phyloP scores from a whole-genome alignment of 345 rosid genomes.

The Eucalyptus tenuipes region DNA sequence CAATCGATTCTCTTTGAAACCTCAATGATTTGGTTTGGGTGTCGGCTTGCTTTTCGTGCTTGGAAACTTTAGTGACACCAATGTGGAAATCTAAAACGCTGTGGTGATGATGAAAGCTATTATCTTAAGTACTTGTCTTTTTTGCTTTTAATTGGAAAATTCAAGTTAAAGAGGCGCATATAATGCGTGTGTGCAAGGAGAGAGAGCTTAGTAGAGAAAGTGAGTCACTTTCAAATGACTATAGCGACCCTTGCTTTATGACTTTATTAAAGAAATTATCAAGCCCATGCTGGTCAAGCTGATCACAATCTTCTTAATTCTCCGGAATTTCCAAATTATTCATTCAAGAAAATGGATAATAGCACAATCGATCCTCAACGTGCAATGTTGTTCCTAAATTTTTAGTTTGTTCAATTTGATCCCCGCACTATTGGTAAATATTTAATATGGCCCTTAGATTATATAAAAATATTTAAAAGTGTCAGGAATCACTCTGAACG shows the following conservation, averaged over 20 bases:
- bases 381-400: fast-evolving
- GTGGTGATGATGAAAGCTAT: background rate
- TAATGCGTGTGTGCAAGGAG: background rate
- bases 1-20: background rate
- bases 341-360: background rate
- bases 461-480: no score
- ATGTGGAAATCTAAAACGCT: background rate
- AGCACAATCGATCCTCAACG: background rate
- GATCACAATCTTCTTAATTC: background rate
- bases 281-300: background rate
- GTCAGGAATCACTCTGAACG: fast-evolving
- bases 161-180: background rate
- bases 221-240: background rate
- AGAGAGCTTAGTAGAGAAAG: background rate
- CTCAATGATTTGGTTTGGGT: background rate
- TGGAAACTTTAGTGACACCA: background rate
- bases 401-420: background rate
- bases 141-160: background rate
- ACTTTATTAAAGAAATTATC: background rate
- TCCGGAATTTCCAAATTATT: background rate
- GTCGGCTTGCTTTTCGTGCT: background rate
- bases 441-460: no score
- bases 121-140: background rate
- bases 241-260: background rate
- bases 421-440: fast-evolving